A percentile compares a stretch with the other conserved stretches of the same genome.
These are phyloP conservation scores for Thraustochytrium sp. DNA, from an alignment of 352 stramenopile genomes.

Conservation along the genomic window DNA sequence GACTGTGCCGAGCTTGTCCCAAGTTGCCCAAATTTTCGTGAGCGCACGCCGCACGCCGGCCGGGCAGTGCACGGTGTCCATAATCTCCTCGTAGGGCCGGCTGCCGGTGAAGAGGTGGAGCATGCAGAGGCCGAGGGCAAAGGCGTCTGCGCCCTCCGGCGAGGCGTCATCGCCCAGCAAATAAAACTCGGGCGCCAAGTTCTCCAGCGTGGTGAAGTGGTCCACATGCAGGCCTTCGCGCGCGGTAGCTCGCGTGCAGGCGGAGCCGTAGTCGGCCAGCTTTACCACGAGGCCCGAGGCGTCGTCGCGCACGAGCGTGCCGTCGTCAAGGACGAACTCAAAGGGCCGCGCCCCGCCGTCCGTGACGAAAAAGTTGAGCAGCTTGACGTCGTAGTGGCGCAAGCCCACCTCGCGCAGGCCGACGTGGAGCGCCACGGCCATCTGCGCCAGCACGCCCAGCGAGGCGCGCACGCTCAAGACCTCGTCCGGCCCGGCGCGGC, in stretches of 20 bases:
- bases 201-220: slow-evolving; percentile 97
- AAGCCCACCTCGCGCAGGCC: slow-evolving; percentile 77
- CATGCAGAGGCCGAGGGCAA: slow-evolving; percentile 87
- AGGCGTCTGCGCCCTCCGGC: slow-evolving; percentile 86
- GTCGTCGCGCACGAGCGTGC: not conserved
- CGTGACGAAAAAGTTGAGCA: slow-evolving; percentile 93
- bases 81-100: slow-evolving; percentile 93
- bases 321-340: not conserved
- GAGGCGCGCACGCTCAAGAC: slow-evolving; percentile 61
- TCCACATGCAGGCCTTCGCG: slow-evolving; percentile 83
- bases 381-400: slow-evolving; percentile 97
- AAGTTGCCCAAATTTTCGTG: slow-evolving; percentile 75
- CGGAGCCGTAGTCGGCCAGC: slow-evolving; percentile 94
- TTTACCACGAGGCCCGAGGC: slow-evolving; percentile 73
- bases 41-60: slow-evolving; percentile 69
- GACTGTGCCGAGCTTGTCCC: slow-evolving; percentile 48
- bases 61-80: slow-evolving; percentile 84
- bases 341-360: not conserved
- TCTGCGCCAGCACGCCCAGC: slow-evolving; percentile 90
- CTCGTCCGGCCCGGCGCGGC: slow-evolving; percentile 56
- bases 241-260: slow-evolving; percentile 74
- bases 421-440: slow-evolving; percentile 88
- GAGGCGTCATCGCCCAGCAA: slow-evolving; percentile 78
- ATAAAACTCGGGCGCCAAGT: slow-evolving; percentile 90
- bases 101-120: slow-evolving; percentile 93